Conservation (phyloP, 352 stramenopile genomes). For the Phytophthora idaei region DNA sequence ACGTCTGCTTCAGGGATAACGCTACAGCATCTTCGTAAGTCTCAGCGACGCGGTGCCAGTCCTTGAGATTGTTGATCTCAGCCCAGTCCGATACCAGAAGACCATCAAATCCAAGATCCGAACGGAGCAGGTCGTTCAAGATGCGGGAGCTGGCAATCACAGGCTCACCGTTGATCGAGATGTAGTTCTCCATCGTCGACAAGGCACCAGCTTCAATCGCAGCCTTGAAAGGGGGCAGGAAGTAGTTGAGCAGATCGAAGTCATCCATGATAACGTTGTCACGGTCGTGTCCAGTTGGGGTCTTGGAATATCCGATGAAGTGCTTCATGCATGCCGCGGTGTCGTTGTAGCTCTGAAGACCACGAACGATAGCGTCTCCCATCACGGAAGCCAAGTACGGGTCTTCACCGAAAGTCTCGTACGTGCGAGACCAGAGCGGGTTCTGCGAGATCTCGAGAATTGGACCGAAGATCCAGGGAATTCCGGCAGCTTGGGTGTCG, state of each 20-base stretch:
- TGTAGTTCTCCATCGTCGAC: slow-evolving; percentile 94
- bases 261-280: slow-evolving; percentile 66
- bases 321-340: slow-evolving; percentile 88
- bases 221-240: slow-evolving; percentile 78
- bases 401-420: slow-evolving; percentile 94
- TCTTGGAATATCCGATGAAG: slow-evolving; percentile 83
- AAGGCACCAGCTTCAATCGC: slow-evolving; percentile 73
- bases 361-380: slow-evolving; percentile 51
- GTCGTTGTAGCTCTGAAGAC: slow-evolving; percentile 71
- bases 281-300: slow-evolving; percentile 75
- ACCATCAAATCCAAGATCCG: slow-evolving; percentile 81
- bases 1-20: slow-evolving; percentile 71
- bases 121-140: slow-evolving; percentile 75
- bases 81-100: slow-evolving; percentile 91
- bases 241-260: slow-evolving; percentile 83
- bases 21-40: slow-evolving; percentile 60
- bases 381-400: slow-evolving; percentile 38
- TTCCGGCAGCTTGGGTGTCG: slow-evolving; percentile 84
- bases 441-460: slow-evolving; percentile 85
- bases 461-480: slow-evolving; percentile 90
- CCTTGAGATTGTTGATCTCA: slow-evolving; percentile 89
- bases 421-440: slow-evolving; percentile 85
- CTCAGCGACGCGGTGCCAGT: slow-evolving; percentile 64
- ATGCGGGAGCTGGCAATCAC: slow-evolving; percentile 81
- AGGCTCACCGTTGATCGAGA: slow-evolving; percentile 90